Evolutionary conservation across 495 filamentous ascomycete species (phyloP).

Genomic region (Staphylotrichum longicolle): DNA sequence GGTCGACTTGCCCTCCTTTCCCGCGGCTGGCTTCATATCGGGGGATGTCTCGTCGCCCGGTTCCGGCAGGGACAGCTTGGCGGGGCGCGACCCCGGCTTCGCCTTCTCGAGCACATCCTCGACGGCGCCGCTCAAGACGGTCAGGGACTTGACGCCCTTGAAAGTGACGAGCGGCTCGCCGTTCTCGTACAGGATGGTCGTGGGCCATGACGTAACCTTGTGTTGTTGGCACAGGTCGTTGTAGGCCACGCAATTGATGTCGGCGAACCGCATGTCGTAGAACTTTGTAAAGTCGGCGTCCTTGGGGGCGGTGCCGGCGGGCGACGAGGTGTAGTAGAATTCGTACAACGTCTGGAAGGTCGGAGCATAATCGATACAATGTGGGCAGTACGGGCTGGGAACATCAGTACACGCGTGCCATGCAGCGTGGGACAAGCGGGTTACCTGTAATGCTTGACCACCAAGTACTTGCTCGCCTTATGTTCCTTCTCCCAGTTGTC

Average conservation of each 20-base stretch:
- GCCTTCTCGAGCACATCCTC: slow-evolving; percentile 76
- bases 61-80: slow-evolving; percentile 43
- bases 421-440: slow-evolving; percentile 14
- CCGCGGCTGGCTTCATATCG: slow-evolving; percentile 36
- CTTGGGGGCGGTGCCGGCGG: slow-evolving; percentile 38
- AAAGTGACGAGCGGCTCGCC: slow-evolving; percentile 63
- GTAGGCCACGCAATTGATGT: slow-evolving; percentile 78
- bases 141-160: slow-evolving; percentile 60
- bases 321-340: slow-evolving; percentile 92
- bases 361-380: slow-evolving; percentile 79
- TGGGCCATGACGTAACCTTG: slow-evolving; percentile 65
- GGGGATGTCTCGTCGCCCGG: slow-evolving; percentile 35
- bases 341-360: slow-evolving; percentile 92
- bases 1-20: slow-evolving; percentile 15
- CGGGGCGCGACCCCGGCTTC: slow-evolving; percentile 73
- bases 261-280: slow-evolving; percentile 88
- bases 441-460: slow-evolving; percentile 53
- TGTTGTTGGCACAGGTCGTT: slow-evolving; percentile 69
- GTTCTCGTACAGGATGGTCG: slow-evolving; percentile 78
- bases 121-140: slow-evolving; percentile 61
- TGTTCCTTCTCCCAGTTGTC: slow-evolving; percentile 43
- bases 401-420: slow-evolving; percentile 18
- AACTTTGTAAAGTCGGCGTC: slow-evolving; percentile 56
- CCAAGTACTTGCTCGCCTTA: slow-evolving; percentile 42
- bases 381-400: slow-evolving; percentile 61